These are phyloP conservation scores for Apiospora kogelbergensis DNA, from an alignment of 2,329 filamentous ascomycete species.

Conservation along the genomic window DNA sequence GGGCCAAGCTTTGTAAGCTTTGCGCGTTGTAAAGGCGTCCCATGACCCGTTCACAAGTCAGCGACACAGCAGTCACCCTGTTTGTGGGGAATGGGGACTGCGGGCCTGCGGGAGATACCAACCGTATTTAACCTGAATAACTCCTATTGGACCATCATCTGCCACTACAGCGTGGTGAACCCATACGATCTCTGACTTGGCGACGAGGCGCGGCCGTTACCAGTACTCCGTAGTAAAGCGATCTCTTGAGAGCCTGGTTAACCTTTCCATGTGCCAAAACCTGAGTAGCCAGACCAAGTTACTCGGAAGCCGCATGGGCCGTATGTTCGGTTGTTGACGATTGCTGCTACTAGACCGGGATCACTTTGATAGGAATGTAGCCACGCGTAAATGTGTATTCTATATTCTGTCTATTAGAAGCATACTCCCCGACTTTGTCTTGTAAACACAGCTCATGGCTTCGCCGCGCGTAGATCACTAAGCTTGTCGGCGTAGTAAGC, in stretches of 20 bases:
- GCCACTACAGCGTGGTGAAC: background rate
- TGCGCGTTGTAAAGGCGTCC: background rate
- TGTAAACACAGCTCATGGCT: background rate
- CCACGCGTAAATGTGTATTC: background rate
- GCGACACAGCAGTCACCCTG: background rate
- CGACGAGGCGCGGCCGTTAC: background rate
- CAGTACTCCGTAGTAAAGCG: too few species aligned
- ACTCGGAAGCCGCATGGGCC: background rate
- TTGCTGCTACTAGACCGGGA: background rate
- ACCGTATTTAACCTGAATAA: constrained; percentile 19
- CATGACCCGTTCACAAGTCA: background rate
- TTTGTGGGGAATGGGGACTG: background rate
- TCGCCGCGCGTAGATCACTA: constrained; percentile 63
- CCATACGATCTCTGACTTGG: background rate
- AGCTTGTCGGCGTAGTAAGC: constrained; percentile 82
- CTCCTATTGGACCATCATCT: constrained; percentile 14
- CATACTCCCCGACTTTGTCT: background rate
- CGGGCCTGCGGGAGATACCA: constrained; percentile 18
- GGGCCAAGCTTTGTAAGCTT: background rate
- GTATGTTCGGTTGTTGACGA: background rate
- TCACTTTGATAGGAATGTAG: background rate
- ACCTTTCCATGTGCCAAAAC: background rate
- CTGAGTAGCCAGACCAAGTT: background rate
- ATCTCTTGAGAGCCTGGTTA: too few species aligned
- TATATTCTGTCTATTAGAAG: background rate